Base-by-base conservation (phyloP, 768 basidiomycete genomes). In the Albatrellus ellisii region DNA sequence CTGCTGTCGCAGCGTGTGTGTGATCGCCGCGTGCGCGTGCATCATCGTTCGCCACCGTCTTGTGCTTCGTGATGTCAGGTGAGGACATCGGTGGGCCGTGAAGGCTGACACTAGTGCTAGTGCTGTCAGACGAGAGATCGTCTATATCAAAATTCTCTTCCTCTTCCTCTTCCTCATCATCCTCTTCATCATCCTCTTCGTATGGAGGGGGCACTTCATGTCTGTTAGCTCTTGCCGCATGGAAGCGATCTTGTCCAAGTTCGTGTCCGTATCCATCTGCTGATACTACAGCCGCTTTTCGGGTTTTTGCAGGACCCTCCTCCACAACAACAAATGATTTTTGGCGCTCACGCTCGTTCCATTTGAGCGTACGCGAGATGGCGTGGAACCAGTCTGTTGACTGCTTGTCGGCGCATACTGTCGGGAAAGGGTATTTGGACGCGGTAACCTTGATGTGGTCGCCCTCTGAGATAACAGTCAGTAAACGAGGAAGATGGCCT, bases 271-370 rank as follows among this genome's bases (percentile, higher is more conserved):
- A n/a, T n/a, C n/a, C n/a, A n/a, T n/a, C n/a, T n/a, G n/a, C n/a
- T n/a, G 29, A 31, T 17, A 17, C 3, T 7, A 12, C 17, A 17
- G 29, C 8, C 35, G 18, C 46, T 21, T 50, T 50, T 21, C 4
- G 12, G 21, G 52, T 45, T 49, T 72, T 72, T 12, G 63, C 54
- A 1, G 80, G 76, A 25, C 74, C 78, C 54, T 95, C 92, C 58
- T 98, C 95, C 18, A 99, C 89, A 15, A 99, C 87, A 32, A 98
- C 95, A 51, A 98, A 98, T 5, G 91, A 95, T 58, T 98, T 99
- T 57, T 99, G 95, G 35, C 95, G 77, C 62, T 98, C 90, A 18
- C 94, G 78, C 60, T 99, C 94, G 63, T 99, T 99, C 95, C 95
- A 98, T 59, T 97, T 94, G 37, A 99, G 68, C 7, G 94, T 99